Base-by-base conservation (phyloP, 768 basidiomycete genomes). In the Boletus vermiculosoides region DNA sequence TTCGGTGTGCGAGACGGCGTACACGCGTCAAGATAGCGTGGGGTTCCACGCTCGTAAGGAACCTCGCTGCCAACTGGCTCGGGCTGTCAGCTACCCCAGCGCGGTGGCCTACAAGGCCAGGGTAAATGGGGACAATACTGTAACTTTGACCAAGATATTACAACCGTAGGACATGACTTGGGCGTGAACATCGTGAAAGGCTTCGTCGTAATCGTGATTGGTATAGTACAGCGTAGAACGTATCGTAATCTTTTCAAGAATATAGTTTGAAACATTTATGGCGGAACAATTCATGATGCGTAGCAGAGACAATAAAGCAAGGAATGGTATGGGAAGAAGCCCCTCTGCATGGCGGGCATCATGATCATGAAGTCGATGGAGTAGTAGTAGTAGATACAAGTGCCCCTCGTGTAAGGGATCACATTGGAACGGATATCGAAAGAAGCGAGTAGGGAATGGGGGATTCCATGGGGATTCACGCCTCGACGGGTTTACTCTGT, bases 191-290 rank as follows among this genome's bases (percentile, higher is more conserved):
- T 60, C 33, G 39, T 56, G 1, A 25, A 55, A 2, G 6, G 20
- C 23, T 52, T 48, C 45, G 25, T 61, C 42, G 18, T 55, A 53
- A 49, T 57, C 45, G 15, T 42, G 33, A 22, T 56, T n/a, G 4
- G 52, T 66, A 69, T 23, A 50, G 47, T 66, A 69, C 12, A 63
- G 9, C 18, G 54, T 60, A 69, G 16, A 63, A 5, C n/a, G 52
- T 60, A 60, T 48, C 39, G 36, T 69, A 66, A 58, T 59, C 16
- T 31, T 52, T 61, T 22, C 40, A 22, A 46, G 40, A 41, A 48
- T 41, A 44, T 54, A 30, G 18, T 15, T 30, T 33, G 18, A 9
- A 39, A 23, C 23, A 23, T 23, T 31, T 48, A n/a, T 36, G 1
- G 15, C 23, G 22, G 30, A 36, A 48, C 16, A 28, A 37, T 20